Conservation (phyloP, 2,329 filamentous ascomycete species). For the Cercospora sp. region DNA sequence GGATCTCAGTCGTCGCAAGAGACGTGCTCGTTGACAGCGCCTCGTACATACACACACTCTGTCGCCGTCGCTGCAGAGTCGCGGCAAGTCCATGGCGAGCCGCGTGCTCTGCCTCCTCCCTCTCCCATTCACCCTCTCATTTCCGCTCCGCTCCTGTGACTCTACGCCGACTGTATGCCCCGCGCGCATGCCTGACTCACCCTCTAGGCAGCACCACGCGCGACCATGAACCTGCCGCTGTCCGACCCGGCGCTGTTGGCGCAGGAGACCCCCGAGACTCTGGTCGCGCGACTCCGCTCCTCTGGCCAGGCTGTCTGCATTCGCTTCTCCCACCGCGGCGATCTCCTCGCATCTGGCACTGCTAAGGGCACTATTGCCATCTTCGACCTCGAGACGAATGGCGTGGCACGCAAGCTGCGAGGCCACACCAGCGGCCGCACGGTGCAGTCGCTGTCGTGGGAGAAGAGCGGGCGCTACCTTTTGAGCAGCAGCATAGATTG, state of each 20-base stretch:
- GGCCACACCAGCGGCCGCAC: conserved; percentile 77
- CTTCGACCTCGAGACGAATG: conserved; percentile 97
- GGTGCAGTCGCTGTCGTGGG: conserved; percentile 95
- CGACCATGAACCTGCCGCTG: conserved; percentile 67
- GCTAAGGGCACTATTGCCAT: conserved; percentile 90
- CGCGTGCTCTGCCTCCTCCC: not conserved
- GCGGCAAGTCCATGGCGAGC: conserved; percentile 1
- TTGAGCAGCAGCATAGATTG: conserved; percentile 93
- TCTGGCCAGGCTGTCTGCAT: conserved; percentile 63
- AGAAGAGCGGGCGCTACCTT: conserved; percentile 83
- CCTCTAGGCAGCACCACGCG: conserved; percentile 13
- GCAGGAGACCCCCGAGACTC: conserved; percentile 85
- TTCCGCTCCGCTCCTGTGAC: not conserved
- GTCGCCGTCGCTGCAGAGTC: not conserved
- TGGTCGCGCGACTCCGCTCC: conserved; percentile 80
- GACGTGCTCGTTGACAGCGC: not conserved
- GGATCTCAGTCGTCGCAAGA: not conserved
- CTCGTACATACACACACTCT: not conserved
- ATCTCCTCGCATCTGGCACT: conserved; percentile 90
- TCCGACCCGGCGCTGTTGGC: conserved; percentile 70
- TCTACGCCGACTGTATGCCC: not conserved
- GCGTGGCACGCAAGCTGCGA: conserved; percentile 87
- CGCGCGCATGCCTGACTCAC: conserved; percentile 13
- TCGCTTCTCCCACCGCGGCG: conserved; percentile 91
- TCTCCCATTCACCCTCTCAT: not conserved